Evolutionary conservation across 441 rosid genomes (phyloP), one percentile per base, ranked within the genome.

Genomic region (Sinapis alba): DNA sequence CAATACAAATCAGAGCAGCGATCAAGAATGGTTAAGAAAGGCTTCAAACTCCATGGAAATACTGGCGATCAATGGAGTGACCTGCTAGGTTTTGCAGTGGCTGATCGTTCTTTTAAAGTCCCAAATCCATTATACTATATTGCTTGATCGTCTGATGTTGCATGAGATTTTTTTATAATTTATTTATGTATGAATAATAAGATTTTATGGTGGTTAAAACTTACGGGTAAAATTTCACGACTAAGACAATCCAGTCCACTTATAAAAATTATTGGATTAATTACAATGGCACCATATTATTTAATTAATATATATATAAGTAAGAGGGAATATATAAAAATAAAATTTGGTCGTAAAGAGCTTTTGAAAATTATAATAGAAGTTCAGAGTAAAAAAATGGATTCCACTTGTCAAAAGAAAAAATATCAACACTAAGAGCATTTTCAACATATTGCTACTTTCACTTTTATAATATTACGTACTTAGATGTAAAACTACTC

Each of bases 51-150:
- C 65, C 91, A 81, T 53, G 95, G 92, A 78, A 88, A 76, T 80
- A 84, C 92, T 3, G 93, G 95, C 21, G 95, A 93, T 79, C 98
- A 93, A 68, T 93, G 97, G 97, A 89, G 95, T 70, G 93, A 91
- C 68, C 80, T 93, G 63, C 58, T 70, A 23, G 98, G 95, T 12
- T 87, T 82, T 78, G 93, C 94, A 2, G 27, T 72, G 43, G 90
- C 97, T 1, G 65, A 68, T 64, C 83, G 92, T 41, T 89, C 94
- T 18, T 92, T 90, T 62, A 88, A 92, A 62, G 75, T 72, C 53
- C 68, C 75, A 13, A 72, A 62, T 62, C 75, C 75, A 1, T n/a
- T 62, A 8, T 92, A 90, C 71, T 92, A 68, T 79, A 75, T 92
- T 73, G 21, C 77, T 24, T 91, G 69, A 79, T 54, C 66, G n/a